These are phyloP conservation scores for Diutina scorzettiae DNA, from an alignment of 1,139 yeast species.

Conservation along the genomic window DNA sequence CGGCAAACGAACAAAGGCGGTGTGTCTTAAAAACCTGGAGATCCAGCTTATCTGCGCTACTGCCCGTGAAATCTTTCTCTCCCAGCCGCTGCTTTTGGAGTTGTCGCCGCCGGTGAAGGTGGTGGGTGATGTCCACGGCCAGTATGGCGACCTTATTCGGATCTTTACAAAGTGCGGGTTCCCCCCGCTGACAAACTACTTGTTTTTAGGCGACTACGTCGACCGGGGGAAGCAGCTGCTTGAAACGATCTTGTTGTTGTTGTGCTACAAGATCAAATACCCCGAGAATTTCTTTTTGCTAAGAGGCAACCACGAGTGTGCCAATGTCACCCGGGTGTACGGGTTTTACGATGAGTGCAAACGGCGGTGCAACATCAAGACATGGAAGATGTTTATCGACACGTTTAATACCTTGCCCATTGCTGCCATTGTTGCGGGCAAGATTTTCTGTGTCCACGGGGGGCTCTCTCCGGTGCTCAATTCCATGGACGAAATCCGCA, in stretches of 20 bases:
- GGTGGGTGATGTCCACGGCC: conserved; percentile 97
- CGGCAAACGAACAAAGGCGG: conserved; percentile 82
- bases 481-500: conserved; percentile 83
- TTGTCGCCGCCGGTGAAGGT: conserved; percentile 92
- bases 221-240: conserved; percentile 96
- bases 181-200: conserved; percentile 91
- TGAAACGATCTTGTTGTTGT: conserved; percentile 83
- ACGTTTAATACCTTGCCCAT: conserved; percentile 90
- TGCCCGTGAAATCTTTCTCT: conserved; percentile 77
- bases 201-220: conserved; percentile 92
- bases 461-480: conserved; percentile 88
- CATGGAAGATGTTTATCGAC: conserved; percentile 88
- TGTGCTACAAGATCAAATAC: conserved; percentile 93
- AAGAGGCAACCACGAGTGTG: conserved; percentile 97
- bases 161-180: conserved; percentile 93
- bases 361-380: conserved; percentile 91
- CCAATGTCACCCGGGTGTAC: conserved; percentile 90
- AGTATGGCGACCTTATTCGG: conserved; percentile 81
- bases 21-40: conserved; percentile 79
- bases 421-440: conserved; percentile 92
- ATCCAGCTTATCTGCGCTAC: conserved; percentile 76
- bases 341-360: conserved; percentile 97
- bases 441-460: conserved; percentile 95
- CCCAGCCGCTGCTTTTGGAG: conserved; percentile 83
- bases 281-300: conserved; percentile 93